Evolutionary conservation across 495 filamentous ascomycete species (phyloP).

Genomic region (Talaromyces liani): DNA sequence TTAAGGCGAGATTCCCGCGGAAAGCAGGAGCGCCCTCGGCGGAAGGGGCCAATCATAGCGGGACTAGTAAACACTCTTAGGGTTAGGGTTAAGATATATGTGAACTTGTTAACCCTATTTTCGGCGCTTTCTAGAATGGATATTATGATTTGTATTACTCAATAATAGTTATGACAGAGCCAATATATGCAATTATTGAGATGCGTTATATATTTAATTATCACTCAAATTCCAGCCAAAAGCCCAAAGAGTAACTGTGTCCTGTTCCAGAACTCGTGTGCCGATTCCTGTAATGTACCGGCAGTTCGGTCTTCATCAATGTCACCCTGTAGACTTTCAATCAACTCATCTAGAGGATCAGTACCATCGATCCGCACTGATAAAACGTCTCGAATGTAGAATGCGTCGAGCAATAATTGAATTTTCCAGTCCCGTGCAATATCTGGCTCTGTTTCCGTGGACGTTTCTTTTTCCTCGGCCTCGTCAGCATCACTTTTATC

Average conservation of each 20-base stretch:
- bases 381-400: conserved; percentile 52
- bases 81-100: too few relatives aligned
- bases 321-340: conserved; percentile 36
- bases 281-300: conserved; percentile 46
- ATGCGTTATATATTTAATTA: neutral
- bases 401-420: conserved; percentile 73
- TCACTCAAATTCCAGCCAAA: conserved; percentile 18
- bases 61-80: too few relatives aligned
- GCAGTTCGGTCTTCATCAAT: conserved; percentile 34
- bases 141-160: too few relatives aligned
- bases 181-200: neutral
- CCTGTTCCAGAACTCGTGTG: conserved; percentile 72
- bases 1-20: conserved; percentile 1
- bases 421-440: conserved; percentile 47
- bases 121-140: neutral
- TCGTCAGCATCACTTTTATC: neutral
- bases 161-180: too few relatives aligned
- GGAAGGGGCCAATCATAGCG: neutral
- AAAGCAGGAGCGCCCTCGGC: neutral
- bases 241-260: conserved; percentile 69
- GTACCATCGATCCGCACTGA: conserved; percentile 17
- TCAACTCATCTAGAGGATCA: conserved; percentile 35
- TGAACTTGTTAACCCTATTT: too few relatives aligned
- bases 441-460: conserved; percentile 6
- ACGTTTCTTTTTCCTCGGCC: neutral